Evolutionary conservation across 139 green algal species (phyloP).

Genomic region (Tetradesmus lagerheimii): DNA sequence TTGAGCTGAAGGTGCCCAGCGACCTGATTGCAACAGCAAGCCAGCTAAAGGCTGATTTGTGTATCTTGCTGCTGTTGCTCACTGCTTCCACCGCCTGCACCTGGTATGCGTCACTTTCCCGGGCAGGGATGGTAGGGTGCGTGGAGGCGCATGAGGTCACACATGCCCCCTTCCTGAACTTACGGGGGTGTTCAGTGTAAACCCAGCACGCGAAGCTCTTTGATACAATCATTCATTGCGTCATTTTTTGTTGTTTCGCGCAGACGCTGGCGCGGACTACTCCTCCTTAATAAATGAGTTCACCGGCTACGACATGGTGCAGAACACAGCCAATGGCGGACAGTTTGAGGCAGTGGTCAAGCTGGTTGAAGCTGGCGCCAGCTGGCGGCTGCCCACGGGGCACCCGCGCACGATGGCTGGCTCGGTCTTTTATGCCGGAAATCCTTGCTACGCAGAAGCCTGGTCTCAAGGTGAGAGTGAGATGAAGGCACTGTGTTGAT

Average conservation of each 20-base stretch:
- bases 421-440: conserved; percentile 12
- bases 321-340: conserved; percentile 21
- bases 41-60: no score
- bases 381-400: background rate
- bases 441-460: background rate
- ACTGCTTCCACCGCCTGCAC: background rate
- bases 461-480: background rate
- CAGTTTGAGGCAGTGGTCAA: background rate
- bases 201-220: no score
- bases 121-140: no score
- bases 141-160: no score
- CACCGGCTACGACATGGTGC: conserved; percentile 19
- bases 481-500: no score
- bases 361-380: conserved; percentile 25
- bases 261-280: conserved; percentile 33
- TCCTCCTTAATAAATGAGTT: background rate
- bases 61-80: background rate
- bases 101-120: no score
- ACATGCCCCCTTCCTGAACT: no score
- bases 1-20: background rate
- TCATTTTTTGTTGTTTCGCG: background rate
- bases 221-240: no score
- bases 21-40: background rate
- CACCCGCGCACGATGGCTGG: no score
- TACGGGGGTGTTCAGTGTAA: no score